Evolutionary conservation across 768 basidiomycete species (phyloP).

Genomic region (Boletus pseudopeckii): DNA sequence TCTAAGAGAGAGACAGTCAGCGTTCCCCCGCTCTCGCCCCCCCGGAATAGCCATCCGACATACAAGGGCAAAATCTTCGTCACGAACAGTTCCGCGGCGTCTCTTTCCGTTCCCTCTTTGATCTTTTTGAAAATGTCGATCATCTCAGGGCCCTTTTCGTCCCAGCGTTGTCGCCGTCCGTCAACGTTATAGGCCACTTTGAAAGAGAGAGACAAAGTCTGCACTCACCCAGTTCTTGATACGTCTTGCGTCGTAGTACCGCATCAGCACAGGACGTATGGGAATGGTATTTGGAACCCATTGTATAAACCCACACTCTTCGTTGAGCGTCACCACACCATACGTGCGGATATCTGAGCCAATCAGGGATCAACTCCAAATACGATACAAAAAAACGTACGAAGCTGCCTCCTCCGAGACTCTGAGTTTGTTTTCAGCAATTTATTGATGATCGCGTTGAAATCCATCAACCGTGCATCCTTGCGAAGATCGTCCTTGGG

Average conservation of each 20-base stretch:
- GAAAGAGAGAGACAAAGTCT: not conserved
- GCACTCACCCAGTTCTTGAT: conserved; percentile 48
- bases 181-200: not conserved
- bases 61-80: conserved; percentile 57
- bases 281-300: conserved; percentile 96
- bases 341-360: conserved; percentile 85
- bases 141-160: conserved; percentile 45
- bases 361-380: not conserved
- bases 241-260: conserved; percentile 56
- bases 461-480: conserved; percentile 96
- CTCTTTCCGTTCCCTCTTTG: conserved; percentile 47
- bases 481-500: conserved; percentile 97
- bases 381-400: conserved; percentile 58
- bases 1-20: conserved; percentile 32
- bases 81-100: conserved; percentile 50
- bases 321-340: conserved; percentile 96
- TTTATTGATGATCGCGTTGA: conserved; percentile 97
- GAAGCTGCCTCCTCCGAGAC: conserved; percentile 83
- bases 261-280: conserved; percentile 69
- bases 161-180: not conserved
- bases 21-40: not conserved
- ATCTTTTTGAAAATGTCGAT: conserved; percentile 44
- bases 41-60: conserved; percentile 19
- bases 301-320: conserved; percentile 96
- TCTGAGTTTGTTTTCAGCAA: conserved; percentile 91